Evolutionary conservation across 164 flowering plant genomes (phyloP).

Genomic region (Saururus chinensis): DNA sequence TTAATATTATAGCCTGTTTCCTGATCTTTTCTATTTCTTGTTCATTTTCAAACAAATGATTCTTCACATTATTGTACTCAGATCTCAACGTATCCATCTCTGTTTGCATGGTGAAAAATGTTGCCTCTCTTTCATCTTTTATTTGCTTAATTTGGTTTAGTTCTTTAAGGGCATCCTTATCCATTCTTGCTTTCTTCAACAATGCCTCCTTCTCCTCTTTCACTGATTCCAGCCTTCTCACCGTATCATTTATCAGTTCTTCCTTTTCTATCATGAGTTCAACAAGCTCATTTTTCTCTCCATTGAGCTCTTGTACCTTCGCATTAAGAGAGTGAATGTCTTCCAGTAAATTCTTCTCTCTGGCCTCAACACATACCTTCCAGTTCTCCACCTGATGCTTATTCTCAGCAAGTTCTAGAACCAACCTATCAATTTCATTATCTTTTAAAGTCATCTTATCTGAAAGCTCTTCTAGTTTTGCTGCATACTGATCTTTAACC

Average conservation of each 20-base stretch:
- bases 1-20: constrained; percentile 41
- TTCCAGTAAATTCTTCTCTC: constrained; percentile 17
- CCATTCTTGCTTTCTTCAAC: constrained; percentile 24
- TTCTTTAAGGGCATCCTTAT: constrained; percentile 45
- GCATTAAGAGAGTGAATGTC: constrained; percentile 33
- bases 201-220: constrained; percentile 27
- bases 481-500: constrained; percentile 38
- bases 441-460: constrained; percentile 22
- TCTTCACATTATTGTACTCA: constrained; percentile 42
- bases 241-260: constrained; percentile 26
- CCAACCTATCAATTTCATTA: constrained; percentile 27
- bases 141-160: constrained; percentile 24
- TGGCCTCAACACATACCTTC: constrained; percentile 35
- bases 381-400: constrained; percentile 40
- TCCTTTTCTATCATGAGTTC: constrained; percentile 27
- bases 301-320: constrained; percentile 32
- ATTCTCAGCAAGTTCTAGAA: constrained; percentile 29
- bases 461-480: constrained; percentile 33
- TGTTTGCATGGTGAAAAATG: constrained; percentile 20
- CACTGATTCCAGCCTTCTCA: constrained; percentile 20
- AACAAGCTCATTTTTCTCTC: constrained; percentile 25
- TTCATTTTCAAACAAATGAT: constrained; percentile 37
- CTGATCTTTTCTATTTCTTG: constrained; percentile 57
- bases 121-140: constrained; percentile 44
- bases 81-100: constrained; percentile 38